phyloP scores from a whole-genome alignment of 1,139 yeast genomes.

The Hyphopichia burtonii region DNA sequence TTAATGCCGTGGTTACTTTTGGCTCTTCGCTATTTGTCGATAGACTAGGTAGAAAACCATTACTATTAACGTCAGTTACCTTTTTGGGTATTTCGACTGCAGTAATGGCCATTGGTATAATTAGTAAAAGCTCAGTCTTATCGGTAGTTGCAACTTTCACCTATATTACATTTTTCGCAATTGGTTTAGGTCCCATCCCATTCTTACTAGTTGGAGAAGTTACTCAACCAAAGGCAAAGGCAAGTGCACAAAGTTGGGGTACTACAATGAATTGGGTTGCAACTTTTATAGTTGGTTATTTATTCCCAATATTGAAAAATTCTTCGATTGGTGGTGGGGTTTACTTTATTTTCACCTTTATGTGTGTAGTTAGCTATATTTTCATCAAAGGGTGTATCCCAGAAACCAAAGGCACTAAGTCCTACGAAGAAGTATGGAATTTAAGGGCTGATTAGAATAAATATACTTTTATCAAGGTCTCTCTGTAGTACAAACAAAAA shows the following conservation, averaged over 20 bases:
- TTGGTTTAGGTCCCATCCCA: conserved; percentile 94
- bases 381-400: conserved; percentile 59
- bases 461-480: not conserved
- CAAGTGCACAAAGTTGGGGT: conserved; percentile 90
- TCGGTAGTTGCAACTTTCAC: conserved; percentile 67
- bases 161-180: conserved; percentile 81
- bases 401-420: conserved; percentile 70
- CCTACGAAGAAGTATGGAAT: conserved; percentile 64
- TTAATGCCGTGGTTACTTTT: conserved; percentile 72
- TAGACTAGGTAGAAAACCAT: conserved; percentile 70
- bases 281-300: conserved; percentile 76
- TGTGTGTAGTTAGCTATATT: conserved; percentile 48
- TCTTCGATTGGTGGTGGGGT: conserved; percentile 70
- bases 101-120: conserved; percentile 66
- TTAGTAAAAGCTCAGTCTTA: conserved; percentile 44
- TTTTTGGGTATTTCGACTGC: conserved; percentile 71
- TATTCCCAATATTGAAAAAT: conserved; percentile 71
- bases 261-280: conserved; percentile 90
- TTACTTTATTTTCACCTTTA: conserved; percentile 67
- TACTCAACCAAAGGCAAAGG: conserved; percentile 75
- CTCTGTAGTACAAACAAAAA: too few species aligned
- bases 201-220: conserved; percentile 87
- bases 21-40: conserved; percentile 74
- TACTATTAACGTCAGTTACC: conserved; percentile 61
- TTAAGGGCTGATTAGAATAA: conserved; percentile 6